Percentiles rank a stretch among this genome's conserved stretches.
phyloP scores from a whole-genome alignment of 2,329 filamentous ascomycete species.

The Beauveria sp. region DNA sequence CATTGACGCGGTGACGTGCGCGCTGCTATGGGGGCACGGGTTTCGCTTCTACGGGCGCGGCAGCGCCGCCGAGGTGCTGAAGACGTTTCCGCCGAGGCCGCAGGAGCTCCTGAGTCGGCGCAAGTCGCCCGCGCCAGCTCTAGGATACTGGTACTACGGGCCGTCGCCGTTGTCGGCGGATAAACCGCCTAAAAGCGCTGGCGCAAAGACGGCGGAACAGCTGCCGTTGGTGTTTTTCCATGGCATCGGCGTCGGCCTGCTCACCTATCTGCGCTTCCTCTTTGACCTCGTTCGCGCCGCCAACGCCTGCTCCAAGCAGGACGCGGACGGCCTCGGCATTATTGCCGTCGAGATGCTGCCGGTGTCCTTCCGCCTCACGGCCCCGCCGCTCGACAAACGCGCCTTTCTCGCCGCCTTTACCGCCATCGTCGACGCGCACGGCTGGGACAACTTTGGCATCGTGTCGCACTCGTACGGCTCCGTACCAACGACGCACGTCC shows the following conservation, averaged over 20 bases:
- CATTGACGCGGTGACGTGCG: constrained; percentile 44
- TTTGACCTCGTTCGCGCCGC: constrained; percentile 36
- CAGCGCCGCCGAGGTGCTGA: constrained; percentile 18
- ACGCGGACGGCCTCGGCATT: constrained; percentile 46
- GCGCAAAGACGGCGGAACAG: constrained; percentile 17
- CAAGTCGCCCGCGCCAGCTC: constrained; percentile 38
- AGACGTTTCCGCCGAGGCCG: constrained; percentile 52
- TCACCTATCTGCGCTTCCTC: constrained; percentile 53
- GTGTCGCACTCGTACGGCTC: constrained; percentile 59
- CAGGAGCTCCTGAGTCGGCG: constrained; percentile 38
- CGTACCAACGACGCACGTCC: constrained; percentile 53
- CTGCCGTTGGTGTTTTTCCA: constrained; percentile 62
- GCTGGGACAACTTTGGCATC: constrained; percentile 51
- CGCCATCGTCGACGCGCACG: constrained; percentile 49
- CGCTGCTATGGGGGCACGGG: constrained; percentile 36
- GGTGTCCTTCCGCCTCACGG: constrained; percentile 55
- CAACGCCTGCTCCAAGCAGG: constrained; percentile 5
- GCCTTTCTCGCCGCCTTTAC: constrained; percentile 51
- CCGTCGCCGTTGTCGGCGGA: neutral
- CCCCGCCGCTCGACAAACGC: constrained; percentile 39
- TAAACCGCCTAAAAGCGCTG: no score
- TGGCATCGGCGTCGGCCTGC: constrained; percentile 62
- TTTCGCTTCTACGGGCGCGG: constrained; percentile 45
- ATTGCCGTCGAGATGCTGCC: constrained; percentile 60
- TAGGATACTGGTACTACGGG: constrained; percentile 54